A percentile compares a stretch with the other conserved stretches of the same genome.
Conservation (phyloP, 1,284 basidiomycete genomes). For the Cutaneotrichosporon curvatum region DNA sequence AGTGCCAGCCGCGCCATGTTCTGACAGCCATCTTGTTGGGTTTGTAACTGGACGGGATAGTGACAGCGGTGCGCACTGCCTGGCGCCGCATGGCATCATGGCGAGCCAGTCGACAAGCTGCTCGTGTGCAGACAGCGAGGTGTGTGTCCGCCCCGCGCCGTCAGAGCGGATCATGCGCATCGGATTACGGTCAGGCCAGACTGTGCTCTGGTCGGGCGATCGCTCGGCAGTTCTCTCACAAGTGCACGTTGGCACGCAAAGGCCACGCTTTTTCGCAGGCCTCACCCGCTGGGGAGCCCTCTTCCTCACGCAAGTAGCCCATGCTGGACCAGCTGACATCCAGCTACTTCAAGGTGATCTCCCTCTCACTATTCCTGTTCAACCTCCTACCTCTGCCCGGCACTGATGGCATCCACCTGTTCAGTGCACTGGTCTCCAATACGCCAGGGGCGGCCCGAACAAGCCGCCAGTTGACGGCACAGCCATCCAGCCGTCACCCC, state of each 20-base stretch:
- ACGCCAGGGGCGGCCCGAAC: background rate
- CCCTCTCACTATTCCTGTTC: slow-evolving; percentile 40
- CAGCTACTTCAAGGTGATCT: slow-evolving; percentile 36
- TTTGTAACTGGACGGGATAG: slow-evolving; percentile 4
- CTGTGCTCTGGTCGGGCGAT: slow-evolving; percentile 33
- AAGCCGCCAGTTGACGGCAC: slow-evolving; percentile 4
- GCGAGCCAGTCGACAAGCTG: background rate
- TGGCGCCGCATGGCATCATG: slow-evolving; percentile 30
- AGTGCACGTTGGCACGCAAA: slow-evolving; percentile 22
- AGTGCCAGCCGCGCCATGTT: slow-evolving; percentile 7
- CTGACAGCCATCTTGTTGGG: slow-evolving; percentile 3
- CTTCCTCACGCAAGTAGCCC: slow-evolving; percentile 28
- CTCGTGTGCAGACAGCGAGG: slow-evolving; percentile 19
- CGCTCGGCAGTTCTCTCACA: slow-evolving; percentile 21
- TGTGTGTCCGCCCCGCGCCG: slow-evolving; percentile 26
- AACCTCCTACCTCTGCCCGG: slow-evolving; percentile 41
- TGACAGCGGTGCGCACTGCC: slow-evolving; percentile 16
- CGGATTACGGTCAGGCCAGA: slow-evolving; percentile 8
- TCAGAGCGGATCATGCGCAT: slow-evolving; percentile 30
- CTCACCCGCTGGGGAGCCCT: slow-evolving; percentile 27
- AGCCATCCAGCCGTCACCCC: slow-evolving; percentile 12
- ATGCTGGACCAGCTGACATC: background rate
- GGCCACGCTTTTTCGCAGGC: slow-evolving; percentile 19
- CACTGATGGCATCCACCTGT: slow-evolving; percentile 38
- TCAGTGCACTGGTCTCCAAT: slow-evolving; percentile 19